Conservation (phyloP, 2,329 filamentous ascomycete species). For the Fusarium sp. region DNA sequence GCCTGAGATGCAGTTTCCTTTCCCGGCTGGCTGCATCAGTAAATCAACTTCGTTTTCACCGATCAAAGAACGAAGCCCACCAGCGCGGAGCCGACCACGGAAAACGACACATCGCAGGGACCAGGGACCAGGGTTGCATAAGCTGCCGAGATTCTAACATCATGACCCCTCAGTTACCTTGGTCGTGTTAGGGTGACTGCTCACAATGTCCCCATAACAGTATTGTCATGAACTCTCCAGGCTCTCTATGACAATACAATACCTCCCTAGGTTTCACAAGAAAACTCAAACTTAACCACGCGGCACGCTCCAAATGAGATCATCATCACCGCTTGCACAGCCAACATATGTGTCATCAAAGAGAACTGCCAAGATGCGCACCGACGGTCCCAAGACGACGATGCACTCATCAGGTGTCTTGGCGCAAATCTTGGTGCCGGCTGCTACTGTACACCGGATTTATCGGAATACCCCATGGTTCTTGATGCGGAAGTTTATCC, state of each 20-base stretch:
- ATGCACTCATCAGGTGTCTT: constrained; percentile 8
- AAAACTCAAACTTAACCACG: constrained; percentile 2
- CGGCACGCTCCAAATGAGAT: constrained; percentile 1
- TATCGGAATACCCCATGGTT: too few species aligned
- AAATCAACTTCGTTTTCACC: constrained; percentile 14
- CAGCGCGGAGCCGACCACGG: not conserved
- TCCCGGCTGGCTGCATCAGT: constrained; percentile 25
- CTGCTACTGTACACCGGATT: not conserved
- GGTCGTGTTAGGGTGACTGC: not conserved
- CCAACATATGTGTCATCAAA: constrained; percentile 9
- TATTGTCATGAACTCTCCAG: not conserved
- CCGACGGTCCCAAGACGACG: constrained; percentile 5
- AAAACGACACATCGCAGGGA: not conserved
- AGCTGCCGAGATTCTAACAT: not conserved
- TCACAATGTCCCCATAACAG: not conserved
- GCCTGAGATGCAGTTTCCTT: constrained; percentile 21
- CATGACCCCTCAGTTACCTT: not conserved
- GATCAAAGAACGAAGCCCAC: not conserved
- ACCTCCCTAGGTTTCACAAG: not conserved
- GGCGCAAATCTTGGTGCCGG: constrained; percentile 5
- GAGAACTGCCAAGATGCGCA: constrained; percentile 7
- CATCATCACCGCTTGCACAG: constrained; percentile 4
- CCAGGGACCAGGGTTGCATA: not conserved
- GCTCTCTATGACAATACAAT: not conserved
- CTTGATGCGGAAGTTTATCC: too few species aligned